A percentile compares a stretch with the other conserved stretches of the same genome.
Evolutionary conservation across 1,284 basidiomycete genomes (phyloP).

Genomic region (Tremellales sp.): DNA sequence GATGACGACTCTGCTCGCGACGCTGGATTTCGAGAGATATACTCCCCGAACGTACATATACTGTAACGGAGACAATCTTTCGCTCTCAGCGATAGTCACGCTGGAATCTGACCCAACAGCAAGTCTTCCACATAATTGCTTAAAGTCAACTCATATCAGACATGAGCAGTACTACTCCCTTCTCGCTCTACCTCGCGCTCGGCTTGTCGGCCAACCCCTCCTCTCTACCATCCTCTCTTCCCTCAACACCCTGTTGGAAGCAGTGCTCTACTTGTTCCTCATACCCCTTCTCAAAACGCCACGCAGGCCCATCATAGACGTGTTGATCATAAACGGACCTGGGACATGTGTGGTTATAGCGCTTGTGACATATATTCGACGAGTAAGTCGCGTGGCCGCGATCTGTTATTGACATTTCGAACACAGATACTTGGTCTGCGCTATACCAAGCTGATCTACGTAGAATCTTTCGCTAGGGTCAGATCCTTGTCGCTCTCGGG

Average conservation of each 20-base stretch:
- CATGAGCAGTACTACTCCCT: slow-evolving; percentile 44
- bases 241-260: slow-evolving; percentile 57
- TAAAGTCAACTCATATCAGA: neutral
- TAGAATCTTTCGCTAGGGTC: slow-evolving; percentile 94
- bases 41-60: slow-evolving; percentile 74
- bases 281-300: slow-evolving; percentile 48
- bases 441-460: slow-evolving; percentile 75
- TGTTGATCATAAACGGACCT: slow-evolving; percentile 88
- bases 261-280: slow-evolving; percentile 59
- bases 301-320: slow-evolving; percentile 59
- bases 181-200: slow-evolving; percentile 73
- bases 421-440: slow-evolving; percentile 67
- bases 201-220: slow-evolving; percentile 73
- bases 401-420: slow-evolving; percentile 51
- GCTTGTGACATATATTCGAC: slow-evolving; percentile 65
- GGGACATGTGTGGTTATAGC: slow-evolving; percentile 87
- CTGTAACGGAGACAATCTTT: slow-evolving; percentile 72
- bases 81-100: slow-evolving; percentile 37
- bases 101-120: slow-evolving; percentile 56
- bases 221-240: slow-evolving; percentile 65
- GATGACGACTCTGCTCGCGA: slow-evolving; percentile 69
- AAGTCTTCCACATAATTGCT: neutral
- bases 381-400: slow-evolving; percentile 55
- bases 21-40: slow-evolving; percentile 74
- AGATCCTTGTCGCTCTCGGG: slow-evolving; percentile 77